Evolutionary conservation across 73 alveolate species (phyloP), one percentile per base, ranked within the genome.

Genomic region (Paramecium pentaurelia): DNA sequence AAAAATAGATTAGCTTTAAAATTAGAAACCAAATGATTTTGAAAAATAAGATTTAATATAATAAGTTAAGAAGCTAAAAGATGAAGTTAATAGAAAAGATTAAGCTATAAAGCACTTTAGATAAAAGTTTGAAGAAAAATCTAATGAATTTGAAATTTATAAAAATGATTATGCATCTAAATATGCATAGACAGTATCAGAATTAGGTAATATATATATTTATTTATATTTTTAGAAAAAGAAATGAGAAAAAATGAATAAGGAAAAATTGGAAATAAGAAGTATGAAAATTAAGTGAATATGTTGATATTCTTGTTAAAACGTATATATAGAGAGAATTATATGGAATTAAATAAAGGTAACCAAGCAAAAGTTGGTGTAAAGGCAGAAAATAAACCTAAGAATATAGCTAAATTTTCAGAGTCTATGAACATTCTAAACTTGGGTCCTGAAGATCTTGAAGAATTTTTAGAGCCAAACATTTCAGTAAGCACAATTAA

Each of bases 401-500:
- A 42, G 45, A 80, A 49, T 27, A 80, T 80, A 25, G 73, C 71
- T 27, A 80, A 80, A 44, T 80, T 80, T 64, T 42, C 91, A 22
- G 91, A 80, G 34, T 80, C 91, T 3, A 42, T 80, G 71, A 80
- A 80, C 30, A 80, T 80, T 44, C 58, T 80, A 18, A 80, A 80
- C 45, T 36, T 80, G 14, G 91, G 58, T 47, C 91, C 91, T 42
- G 91, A 80, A 47, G 91, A 80, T 40, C 58, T 80, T 3, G 91
- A 80, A 32, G 91, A 80, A 14, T 80, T 80, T 64, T 36, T 80
- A 18, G 91, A 80, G 30, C 91, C 91, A 22, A 80, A 80, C 27
- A 42, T 45, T 8, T 80, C 91, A 16, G 75, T 49, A 27, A 80
- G 58, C 27, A 80, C 91, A 45, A 34, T 80, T n/a, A 80, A 80